A percentile compares a stretch with the other conserved stretches of the same genome.
Evolutionary conservation across 2,329 filamentous ascomycete genomes (phyloP).

Genomic region (Grosmannia penicillata): DNA sequence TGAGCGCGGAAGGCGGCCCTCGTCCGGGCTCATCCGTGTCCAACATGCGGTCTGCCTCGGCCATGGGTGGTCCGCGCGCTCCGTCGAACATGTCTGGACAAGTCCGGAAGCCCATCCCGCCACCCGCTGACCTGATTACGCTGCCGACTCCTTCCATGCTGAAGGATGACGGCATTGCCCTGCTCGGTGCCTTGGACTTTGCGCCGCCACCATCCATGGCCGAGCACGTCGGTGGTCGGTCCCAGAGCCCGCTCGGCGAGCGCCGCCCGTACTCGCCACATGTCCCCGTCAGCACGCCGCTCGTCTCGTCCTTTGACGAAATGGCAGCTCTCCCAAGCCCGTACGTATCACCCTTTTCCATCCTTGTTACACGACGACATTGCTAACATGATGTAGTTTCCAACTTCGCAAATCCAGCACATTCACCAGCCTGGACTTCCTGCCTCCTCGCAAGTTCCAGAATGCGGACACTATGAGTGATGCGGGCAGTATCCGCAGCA

Average conservation of each 20-base stretch:
- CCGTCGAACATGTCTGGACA: conserved; percentile 36
- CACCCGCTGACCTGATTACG: conserved; percentile 57
- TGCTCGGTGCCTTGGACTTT: conserved; percentile 61
- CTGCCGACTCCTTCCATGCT: conserved; percentile 79
- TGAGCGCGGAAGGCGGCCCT: conserved; percentile 24
- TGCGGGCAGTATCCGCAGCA: conserved; percentile 54
- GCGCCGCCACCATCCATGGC: conserved; percentile 58
- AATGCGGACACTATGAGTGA: conserved; percentile 47
- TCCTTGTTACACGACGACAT: not conserved
- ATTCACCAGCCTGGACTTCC: conserved; percentile 70
- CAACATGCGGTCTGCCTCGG: conserved; percentile 28
- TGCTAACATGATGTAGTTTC: conserved; percentile 31
- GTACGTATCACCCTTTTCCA: conserved; percentile 38
- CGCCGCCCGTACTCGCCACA: conserved; percentile 60
- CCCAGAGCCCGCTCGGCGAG: conserved; percentile 49
- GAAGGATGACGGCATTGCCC: conserved; percentile 62
- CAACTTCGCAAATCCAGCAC: conserved; percentile 61
- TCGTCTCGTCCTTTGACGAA: conserved; percentile 76
- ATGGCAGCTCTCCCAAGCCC: conserved; percentile 76
- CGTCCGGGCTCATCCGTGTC: conserved; percentile 19
- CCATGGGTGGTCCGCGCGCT: conserved; percentile 11
- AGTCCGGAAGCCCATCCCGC: conserved; percentile 39
- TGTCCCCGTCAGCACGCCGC: conserved; percentile 60
- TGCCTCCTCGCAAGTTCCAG: conserved; percentile 60
- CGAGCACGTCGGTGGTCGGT: conserved; percentile 55